phyloP scores from a whole-genome alignment of 306 rosid genomes.

The Dryas alaskensis region DNA sequence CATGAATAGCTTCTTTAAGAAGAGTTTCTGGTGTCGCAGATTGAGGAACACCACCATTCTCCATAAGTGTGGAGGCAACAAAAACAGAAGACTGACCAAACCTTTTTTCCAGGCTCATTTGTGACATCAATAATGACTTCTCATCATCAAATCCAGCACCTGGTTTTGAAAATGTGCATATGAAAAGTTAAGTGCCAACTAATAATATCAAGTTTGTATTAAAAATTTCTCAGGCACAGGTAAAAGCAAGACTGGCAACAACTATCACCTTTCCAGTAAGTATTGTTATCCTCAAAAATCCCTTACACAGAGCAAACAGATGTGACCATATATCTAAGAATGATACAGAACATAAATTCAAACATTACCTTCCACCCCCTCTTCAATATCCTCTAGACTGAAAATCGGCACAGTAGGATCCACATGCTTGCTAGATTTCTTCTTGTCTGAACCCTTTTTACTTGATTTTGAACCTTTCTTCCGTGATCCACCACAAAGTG shows the following conservation, averaged over 20 bases:
- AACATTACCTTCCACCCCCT: slow-evolving; percentile 83
- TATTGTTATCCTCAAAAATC: not conserved
- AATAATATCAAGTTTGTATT: not conserved
- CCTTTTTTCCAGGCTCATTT: slow-evolving; percentile 92
- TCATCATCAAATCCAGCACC: slow-evolving; percentile 96
- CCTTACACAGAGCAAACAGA: not conserved
- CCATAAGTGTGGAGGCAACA: slow-evolving; percentile 95
- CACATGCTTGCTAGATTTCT: slow-evolving; percentile 64
- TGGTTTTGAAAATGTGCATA: slow-evolving; percentile 22
- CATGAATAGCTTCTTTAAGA: slow-evolving; percentile 97
- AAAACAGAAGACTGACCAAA: slow-evolving; percentile 92
- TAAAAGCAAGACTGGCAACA: not conserved
- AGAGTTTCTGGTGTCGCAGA: slow-evolving; percentile 94
- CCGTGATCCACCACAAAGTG: slow-evolving; percentile 67
- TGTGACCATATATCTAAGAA: not conserved
- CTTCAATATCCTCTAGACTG: slow-evolving; percentile 90
- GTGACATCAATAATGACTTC: slow-evolving; percentile 79
- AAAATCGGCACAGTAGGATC: slow-evolving; percentile 83
- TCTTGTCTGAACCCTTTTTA: slow-evolving; percentile 75
- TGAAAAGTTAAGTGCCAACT: not conserved
- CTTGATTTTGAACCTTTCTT: slow-evolving; percentile 72
- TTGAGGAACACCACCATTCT: slow-evolving; percentile 98
- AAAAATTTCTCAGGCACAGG: not conserved
- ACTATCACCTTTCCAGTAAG: not conserved
- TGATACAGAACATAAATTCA: not conserved